A percentile compares a stretch with the other conserved stretches of the same genome.
These are phyloP conservation scores for Mariannaea sp. DNA, from an alignment of 2,329 filamentous ascomycete genomes.

Conservation along the genomic window DNA sequence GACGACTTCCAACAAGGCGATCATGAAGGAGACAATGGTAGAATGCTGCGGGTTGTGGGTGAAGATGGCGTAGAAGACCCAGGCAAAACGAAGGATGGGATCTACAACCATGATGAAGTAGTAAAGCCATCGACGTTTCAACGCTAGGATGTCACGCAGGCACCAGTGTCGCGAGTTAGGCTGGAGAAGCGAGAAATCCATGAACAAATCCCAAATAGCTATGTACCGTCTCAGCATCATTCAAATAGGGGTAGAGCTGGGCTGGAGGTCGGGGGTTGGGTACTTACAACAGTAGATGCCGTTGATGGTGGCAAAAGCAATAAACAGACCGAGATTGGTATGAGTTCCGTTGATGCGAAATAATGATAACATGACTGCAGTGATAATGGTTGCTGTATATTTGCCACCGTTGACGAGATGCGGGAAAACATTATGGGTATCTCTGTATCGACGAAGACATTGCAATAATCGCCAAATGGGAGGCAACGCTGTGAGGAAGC, in stretches of 20 bases:
- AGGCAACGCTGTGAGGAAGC: slow-evolving; percentile 83
- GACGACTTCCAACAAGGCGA: slow-evolving; percentile 78
- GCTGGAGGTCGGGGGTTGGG: neutral
- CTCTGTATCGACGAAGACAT: slow-evolving; percentile 85
- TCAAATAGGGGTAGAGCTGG: too few species aligned
- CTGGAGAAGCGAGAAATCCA: slow-evolving; percentile 95
- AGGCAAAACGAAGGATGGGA: slow-evolving; percentile 85
- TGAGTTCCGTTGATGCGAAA: slow-evolving; percentile 74
- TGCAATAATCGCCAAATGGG: slow-evolving; percentile 90
- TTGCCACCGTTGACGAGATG: slow-evolving; percentile 93
- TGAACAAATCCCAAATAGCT: slow-evolving; percentile 91
- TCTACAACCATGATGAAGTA: slow-evolving; percentile 84
- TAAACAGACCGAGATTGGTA: slow-evolving; percentile 70
- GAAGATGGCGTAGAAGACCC: slow-evolving; percentile 92
- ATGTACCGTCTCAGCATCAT: slow-evolving; percentile 4
- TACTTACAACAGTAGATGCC: slow-evolving; percentile 76
- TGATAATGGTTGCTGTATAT: slow-evolving; percentile 82
- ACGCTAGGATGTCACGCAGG: slow-evolving; percentile 78
- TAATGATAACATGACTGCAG: slow-evolving; percentile 77
- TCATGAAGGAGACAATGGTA: slow-evolving; percentile 77
- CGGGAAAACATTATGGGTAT: slow-evolving; percentile 86
- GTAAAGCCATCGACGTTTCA: slow-evolving; percentile 81
- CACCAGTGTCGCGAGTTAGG: slow-evolving; percentile 68
- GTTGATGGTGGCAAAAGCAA: slow-evolving; percentile 81
- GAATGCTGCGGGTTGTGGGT: slow-evolving; percentile 81